Conservation (phyloP, 2,329 filamentous ascomycete species). For the Hypoxylon sp. region DNA sequence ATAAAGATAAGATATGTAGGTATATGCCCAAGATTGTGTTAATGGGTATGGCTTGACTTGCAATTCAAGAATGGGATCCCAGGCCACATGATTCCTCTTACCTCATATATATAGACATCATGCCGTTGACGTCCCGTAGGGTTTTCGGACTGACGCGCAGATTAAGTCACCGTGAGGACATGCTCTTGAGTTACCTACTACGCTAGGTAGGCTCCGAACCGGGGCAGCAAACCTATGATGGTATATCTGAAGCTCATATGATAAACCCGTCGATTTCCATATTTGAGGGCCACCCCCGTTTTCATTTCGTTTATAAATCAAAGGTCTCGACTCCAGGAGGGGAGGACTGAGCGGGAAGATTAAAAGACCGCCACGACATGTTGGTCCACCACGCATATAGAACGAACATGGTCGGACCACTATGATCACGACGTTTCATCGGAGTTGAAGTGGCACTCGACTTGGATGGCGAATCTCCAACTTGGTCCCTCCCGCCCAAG, state of each 20-base stretch:
- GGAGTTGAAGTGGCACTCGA: neutral
- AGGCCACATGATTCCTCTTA: neutral
- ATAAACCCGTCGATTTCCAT: conserved; percentile 10
- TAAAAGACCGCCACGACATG: conserved; percentile 3
- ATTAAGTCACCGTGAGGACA: conserved; percentile 36
- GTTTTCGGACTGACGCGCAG: conserved; percentile 22
- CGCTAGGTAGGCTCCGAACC: conserved; percentile 24
- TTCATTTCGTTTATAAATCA: conserved; percentile 27
- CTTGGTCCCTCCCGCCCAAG: neutral
- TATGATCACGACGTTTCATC: conserved; percentile 7
- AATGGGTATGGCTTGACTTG: conserved; percentile 9
- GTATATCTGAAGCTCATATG: conserved; percentile 16
- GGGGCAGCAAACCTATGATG: conserved; percentile 22
- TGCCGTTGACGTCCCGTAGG: conserved; percentile 1
- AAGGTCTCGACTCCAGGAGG: neutral
- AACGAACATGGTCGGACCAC: neutral
- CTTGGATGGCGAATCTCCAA: neutral
- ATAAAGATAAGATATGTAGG: neutral
- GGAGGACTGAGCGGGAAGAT: neutral
- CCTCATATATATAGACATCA: conserved; percentile 29
- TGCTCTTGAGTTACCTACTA: conserved; percentile 2
- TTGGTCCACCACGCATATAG: neutral
- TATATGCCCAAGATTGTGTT: conserved; percentile 15
- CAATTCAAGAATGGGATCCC: neutral
- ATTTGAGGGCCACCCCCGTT: conserved; percentile 1